Percentiles rank a stretch among this genome's conserved stretches.
These are phyloP conservation scores for Scleroderma citrinum DNA, from an alignment of 768 basidiomycete genomes.

Conservation along the genomic window DNA sequence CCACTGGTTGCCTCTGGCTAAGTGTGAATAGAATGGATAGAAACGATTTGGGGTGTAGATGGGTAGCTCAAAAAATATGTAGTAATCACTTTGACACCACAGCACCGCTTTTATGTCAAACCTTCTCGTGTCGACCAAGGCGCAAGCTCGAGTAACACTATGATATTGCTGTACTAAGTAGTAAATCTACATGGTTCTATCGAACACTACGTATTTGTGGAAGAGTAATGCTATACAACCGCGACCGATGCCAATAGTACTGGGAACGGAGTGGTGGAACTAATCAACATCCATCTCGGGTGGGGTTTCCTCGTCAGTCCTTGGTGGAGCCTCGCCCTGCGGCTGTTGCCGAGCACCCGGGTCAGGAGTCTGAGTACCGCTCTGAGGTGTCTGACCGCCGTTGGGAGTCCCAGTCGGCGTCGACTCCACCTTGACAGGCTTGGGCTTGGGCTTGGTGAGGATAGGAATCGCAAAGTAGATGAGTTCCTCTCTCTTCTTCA, in stretches of 20 bases:
- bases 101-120: too few relatives aligned
- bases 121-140: too few relatives aligned
- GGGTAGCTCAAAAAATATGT: too few relatives aligned
- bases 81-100: too few relatives aligned
- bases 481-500: conserved; percentile 89
- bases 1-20: conserved; percentile 16
- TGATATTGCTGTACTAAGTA: conserved; percentile 4
- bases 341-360: conserved; percentile 33
- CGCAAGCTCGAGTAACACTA: conserved; percentile 1
- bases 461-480: conserved; percentile 88
- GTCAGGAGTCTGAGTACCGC: conserved; percentile 51
- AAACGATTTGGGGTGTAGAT: too few relatives aligned
- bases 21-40: conserved; percentile 10
- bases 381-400: conserved; percentile 71
- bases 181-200: conserved; percentile 3
- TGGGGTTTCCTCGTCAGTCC: conserved; percentile 33
- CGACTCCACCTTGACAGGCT: conserved; percentile 55
- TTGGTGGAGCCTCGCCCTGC: conserved; percentile 21
- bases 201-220: neutral
- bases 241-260: neutral
- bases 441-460: conserved; percentile 89
- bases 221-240: neutral
- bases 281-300: conserved; percentile 86
- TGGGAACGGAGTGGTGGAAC: conserved; percentile 5
- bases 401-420: conserved; percentile 27